These are phyloP conservation scores for Aquilaria malaccensis DNA, from an alignment of 345 rosid genomes.

Conservation along the genomic window DNA sequence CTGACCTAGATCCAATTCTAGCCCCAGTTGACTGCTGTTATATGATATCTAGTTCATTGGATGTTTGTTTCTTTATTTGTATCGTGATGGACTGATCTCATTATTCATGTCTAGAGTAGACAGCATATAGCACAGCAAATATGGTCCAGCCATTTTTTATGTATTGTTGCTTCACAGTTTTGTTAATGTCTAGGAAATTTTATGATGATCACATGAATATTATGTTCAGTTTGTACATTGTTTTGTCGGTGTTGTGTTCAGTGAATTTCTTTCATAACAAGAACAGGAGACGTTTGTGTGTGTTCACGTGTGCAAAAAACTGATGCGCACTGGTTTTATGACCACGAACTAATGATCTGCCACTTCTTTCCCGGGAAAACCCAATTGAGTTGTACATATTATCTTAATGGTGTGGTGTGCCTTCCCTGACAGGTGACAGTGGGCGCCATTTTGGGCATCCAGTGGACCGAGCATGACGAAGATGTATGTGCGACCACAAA, in stretches of 20 bases:
- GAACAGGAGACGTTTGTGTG: too few relatives aligned
- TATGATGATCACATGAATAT: too few relatives aligned
- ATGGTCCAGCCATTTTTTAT: neutral
- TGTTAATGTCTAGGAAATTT: too few relatives aligned
- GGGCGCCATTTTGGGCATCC: conserved; percentile 31
- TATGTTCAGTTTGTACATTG: too few relatives aligned
- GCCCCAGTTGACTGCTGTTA: neutral
- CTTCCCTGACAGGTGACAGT: conserved; percentile 26
- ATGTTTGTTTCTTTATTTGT: neutral
- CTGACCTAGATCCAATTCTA: neutral
- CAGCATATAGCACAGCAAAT: neutral
- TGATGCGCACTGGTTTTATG: neutral
- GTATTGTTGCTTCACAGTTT: too few relatives aligned
- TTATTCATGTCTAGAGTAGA: neutral
- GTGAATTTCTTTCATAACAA: too few relatives aligned
- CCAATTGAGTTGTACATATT: neutral
- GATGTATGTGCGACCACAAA: too few relatives aligned
- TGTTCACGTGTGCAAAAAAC: too few relatives aligned
- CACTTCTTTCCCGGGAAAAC: neutral
- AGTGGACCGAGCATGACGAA: conserved; percentile 28
- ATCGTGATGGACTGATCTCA: neutral
- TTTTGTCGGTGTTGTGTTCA: too few relatives aligned
- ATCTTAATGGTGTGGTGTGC: conserved; percentile 2
- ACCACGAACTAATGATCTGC: neutral
- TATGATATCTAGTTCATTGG: neutral